phyloP scores from a whole-genome alignment of 176 grass and related monocot species.

The Triticum aestivum region IWGSC_CS_RefSeq_v2.1 NC_057794.1:442714149-442714648 shows the following conservation, averaged over 20 bases:
- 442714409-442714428: slow-evolving; percentile 59
- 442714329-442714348: slow-evolving; percentile 83
- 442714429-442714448: slow-evolving; percentile 43
- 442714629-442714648: slow-evolving; percentile 68
- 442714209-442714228: slow-evolving; percentile 49
- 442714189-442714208: slow-evolving; percentile 48
- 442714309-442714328: slow-evolving; percentile 65
- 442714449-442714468: slow-evolving; percentile 52
- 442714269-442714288: slow-evolving; percentile 87
- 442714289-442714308: slow-evolving; percentile 75
- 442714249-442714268: slow-evolving; percentile 57
- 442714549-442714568: slow-evolving; percentile 63
- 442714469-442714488: slow-evolving; percentile 62
- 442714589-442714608: slow-evolving; percentile 69
- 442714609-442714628: slow-evolving; percentile 65
- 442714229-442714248: slow-evolving; percentile 56
- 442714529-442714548: slow-evolving; percentile 59
- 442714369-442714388: slow-evolving; percentile 64
- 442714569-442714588: slow-evolving; percentile 64
- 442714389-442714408: slow-evolving; percentile 82
- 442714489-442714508: slow-evolving; percentile 54
- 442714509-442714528: slow-evolving; percentile 55
- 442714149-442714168: slow-evolving; percentile 62
- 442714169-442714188: slow-evolving; percentile 49
- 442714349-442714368: slow-evolving; percentile 70